Evolutionary conservation across 1,284 basidiomycete genomes (phyloP), one percentile per base, ranked within the genome.

Genomic region (Apiotrichum domesticum): DNA sequence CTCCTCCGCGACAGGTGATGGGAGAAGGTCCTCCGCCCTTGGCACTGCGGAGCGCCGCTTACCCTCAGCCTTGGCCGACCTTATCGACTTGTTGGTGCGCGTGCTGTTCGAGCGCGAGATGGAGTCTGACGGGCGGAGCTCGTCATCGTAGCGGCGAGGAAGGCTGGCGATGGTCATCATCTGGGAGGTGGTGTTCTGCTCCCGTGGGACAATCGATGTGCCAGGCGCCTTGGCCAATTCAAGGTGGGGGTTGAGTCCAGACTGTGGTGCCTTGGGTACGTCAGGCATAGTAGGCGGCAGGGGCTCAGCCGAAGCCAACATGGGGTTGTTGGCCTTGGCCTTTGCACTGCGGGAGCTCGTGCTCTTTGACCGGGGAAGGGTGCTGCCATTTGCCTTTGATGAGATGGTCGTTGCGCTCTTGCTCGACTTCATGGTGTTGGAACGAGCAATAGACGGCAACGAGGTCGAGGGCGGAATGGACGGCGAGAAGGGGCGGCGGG

Each of bases 251-350:
- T 63, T 66, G n/a, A 72, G 67, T 35, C 71, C 68, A 43, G 67
- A 67, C 53, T 62, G 66, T 2, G 75, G 75, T 0, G 75, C 75
- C 57, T 73, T 75, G 35, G 75, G 74, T 0, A 77, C 70, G 9
- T 76, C 74, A 6, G 69, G 70, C 73, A 77, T 73, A 9, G 58
- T 54, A 8, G 75, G 72, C 9, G 63, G 52, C 1, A 63, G 51
- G n/a, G 57, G 35, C 48, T 72, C 67, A 11, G 70, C 64, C 1
- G 73, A 62, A 8, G 68, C 64, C 72, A 74, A 72, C 61, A 73
- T 71, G 56, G 56, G 71, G 45, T 54, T 55, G 29, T 35, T 46
- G 5, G 40, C 32, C n/a, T 61, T 56, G 21, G 21, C 21, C 7
- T 62, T 58, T 21, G 62, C 62, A 41, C 62, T 65, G 37, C 61